Conservation (phyloP, 2,329 filamentous ascomycete genomes). For the Ramularia endophylla region DNA sequence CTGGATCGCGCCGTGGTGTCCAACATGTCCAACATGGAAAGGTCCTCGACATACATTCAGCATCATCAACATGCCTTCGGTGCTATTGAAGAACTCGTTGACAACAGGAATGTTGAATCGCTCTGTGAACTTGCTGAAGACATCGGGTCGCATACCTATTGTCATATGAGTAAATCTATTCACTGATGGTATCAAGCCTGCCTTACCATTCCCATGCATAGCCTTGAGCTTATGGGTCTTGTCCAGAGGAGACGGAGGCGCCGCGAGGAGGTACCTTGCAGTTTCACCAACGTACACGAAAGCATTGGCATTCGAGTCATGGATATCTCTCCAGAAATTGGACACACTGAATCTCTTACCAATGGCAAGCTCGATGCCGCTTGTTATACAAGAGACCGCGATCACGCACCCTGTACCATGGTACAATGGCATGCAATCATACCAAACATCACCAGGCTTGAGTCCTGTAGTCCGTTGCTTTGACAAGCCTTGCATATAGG, state of each 20-base stretch:
- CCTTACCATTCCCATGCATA: constrained; percentile 56
- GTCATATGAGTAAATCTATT: too few relatives aligned
- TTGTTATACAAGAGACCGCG: constrained; percentile 50
- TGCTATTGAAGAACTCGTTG: constrained; percentile 71
- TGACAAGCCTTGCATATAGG: constrained; percentile 35
- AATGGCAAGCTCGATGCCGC: constrained; percentile 55
- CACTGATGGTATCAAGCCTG: too few relatives aligned
- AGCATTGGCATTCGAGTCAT: constrained; percentile 60
- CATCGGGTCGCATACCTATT: constrained; percentile 59
- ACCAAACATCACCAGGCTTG: constrained; percentile 56
- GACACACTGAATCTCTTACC: constrained; percentile 63
- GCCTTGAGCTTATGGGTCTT: constrained; percentile 51
- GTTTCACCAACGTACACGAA: constrained; percentile 78
- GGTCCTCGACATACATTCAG: constrained; percentile 42
- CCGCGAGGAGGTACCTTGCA: constrained; percentile 65
- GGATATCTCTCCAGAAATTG: constrained; percentile 66
- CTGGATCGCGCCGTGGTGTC: constrained; percentile 62
- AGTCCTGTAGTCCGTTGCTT: constrained; percentile 34
- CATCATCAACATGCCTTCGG: constrained; percentile 63
- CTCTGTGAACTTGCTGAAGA: constrained; percentile 60
- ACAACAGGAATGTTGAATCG: constrained; percentile 59
- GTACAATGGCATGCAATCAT: constrained; percentile 72
- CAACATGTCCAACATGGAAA: constrained; percentile 59
- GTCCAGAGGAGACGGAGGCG: constrained; percentile 58
- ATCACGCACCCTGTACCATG: constrained; percentile 66